A percentile compares a stretch with the other conserved stretches of the same genome.
These are phyloP conservation scores for Escallonia rubra DNA, from an alignment of 129 eudicot species.

Conservation along the genomic window DNA sequence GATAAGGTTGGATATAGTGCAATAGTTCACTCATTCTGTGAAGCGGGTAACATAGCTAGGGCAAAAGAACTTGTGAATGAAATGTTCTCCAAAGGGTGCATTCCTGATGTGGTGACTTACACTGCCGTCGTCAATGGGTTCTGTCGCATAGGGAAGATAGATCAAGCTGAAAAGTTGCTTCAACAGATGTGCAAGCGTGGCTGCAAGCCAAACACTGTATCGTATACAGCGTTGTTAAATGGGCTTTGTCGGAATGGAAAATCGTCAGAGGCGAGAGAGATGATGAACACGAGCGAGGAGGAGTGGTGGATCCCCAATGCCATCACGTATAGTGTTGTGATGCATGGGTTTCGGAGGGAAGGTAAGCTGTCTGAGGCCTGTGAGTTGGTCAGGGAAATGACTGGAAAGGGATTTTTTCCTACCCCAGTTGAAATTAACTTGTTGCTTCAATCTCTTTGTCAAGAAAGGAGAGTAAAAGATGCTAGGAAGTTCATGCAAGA, in stretches of 20 bases:
- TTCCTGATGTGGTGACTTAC: slow-evolving; percentile 84
- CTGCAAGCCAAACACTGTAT: slow-evolving; percentile 75
- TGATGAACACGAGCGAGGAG: slow-evolving; percentile 67
- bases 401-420: slow-evolving; percentile 65
- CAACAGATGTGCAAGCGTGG: slow-evolving; percentile 63
- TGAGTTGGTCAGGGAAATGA: slow-evolving; percentile 66
- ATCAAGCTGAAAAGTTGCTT: slow-evolving; percentile 58
- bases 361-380: slow-evolving; percentile 69
- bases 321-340: slow-evolving; percentile 69
- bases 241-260: slow-evolving; percentile 78
- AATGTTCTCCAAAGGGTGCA: slow-evolving; percentile 61
- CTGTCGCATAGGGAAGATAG: slow-evolving; percentile 53
- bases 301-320: slow-evolving; percentile 92
- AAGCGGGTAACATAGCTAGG: slow-evolving; percentile 47
- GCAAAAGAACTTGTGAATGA: slow-evolving; percentile 67
- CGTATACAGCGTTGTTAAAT: slow-evolving; percentile 67
- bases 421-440: slow-evolving; percentile 77
- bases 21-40: slow-evolving; percentile 59
- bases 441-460: slow-evolving; percentile 69
- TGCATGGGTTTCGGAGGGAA: slow-evolving; percentile 82
- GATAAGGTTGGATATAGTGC: slow-evolving; percentile 83
- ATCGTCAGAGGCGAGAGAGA: slow-evolving; percentile 68
- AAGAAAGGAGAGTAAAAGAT: slow-evolving; percentile 38
- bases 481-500: slow-evolving; percentile 69
- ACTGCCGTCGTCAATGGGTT: slow-evolving; percentile 63